Percentiles rank a stretch among this genome's conserved stretches.
These are phyloP conservation scores for Podospora conica DNA, from an alignment of 495 filamentous ascomycete genomes.

Conservation along the genomic window DNA sequence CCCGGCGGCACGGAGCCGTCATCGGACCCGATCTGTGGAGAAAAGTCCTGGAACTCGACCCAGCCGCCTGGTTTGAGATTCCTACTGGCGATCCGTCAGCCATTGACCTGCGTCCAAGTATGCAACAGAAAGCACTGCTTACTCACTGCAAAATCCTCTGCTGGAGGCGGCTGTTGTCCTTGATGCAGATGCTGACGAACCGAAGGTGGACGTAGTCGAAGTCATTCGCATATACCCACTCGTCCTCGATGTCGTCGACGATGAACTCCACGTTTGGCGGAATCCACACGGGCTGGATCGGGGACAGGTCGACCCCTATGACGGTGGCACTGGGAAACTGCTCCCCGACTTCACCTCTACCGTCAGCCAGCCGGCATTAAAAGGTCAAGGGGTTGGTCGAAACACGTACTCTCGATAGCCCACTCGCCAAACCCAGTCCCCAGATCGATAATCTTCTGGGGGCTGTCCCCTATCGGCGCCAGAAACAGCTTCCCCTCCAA, in stretches of 20 bases:
- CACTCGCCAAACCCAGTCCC: constrained; percentile 59
- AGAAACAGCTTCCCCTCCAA: constrained; percentile 53
- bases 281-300: constrained; percentile 53
- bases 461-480: constrained; percentile 50
- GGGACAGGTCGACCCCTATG: constrained; percentile 58
- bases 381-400: background rate
- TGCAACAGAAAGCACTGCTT: background rate
- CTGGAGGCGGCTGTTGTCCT: constrained; percentile 37
- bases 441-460: constrained; percentile 59
- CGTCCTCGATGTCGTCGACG: constrained; percentile 54
- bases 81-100: constrained; percentile 28
- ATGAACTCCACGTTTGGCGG: constrained; percentile 53
- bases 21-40: constrained; percentile 45
- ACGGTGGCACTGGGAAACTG: constrained; percentile 48
- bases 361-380: background rate
- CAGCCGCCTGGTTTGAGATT: constrained; percentile 59
- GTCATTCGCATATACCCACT: constrained; percentile 44
- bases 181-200: constrained; percentile 40
- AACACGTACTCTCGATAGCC: constrained; percentile 56
- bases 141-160: constrained; percentile 29
- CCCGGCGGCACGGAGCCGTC: constrained; percentile 44
- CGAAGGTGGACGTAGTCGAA: constrained; percentile 50
- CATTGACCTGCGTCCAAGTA: background rate
- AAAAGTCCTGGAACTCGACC: constrained; percentile 53
- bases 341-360: constrained; percentile 41